phyloP scores from a whole-genome alignment of 257 asterid species.

The Echites panduratus region DNA sequence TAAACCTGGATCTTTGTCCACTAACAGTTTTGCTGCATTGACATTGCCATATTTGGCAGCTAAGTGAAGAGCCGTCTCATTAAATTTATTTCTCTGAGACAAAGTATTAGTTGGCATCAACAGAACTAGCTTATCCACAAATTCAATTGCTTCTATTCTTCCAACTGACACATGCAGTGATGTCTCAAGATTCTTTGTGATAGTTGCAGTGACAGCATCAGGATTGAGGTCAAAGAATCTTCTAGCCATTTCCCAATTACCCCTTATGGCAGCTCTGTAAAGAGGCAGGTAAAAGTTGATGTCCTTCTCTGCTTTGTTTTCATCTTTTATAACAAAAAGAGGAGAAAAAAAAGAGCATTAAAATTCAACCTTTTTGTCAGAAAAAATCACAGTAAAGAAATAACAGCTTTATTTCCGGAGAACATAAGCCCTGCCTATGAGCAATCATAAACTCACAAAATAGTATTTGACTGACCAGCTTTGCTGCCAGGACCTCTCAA shows the following conservation, averaged over 20 bases:
- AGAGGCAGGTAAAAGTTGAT: slow-evolving; percentile 29
- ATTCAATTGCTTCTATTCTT: slow-evolving; percentile 21
- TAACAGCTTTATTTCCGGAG: background rate
- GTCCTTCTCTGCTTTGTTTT: slow-evolving; percentile 19
- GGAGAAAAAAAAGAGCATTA: too few species aligned
- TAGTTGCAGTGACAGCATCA: slow-evolving; percentile 17
- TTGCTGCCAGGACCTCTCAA: background rate
- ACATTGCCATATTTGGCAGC: slow-evolving; percentile 27
- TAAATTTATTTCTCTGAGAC: slow-evolving; percentile 19
- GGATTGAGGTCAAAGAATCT: slow-evolving; percentile 26
- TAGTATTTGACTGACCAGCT: slow-evolving; percentile 12
- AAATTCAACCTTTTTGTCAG: background rate
- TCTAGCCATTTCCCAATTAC: slow-evolving; percentile 31
- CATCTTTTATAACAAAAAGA: background rate
- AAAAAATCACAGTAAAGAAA: background rate
- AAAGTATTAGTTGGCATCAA: slow-evolving; percentile 22
- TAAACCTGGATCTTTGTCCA: slow-evolving; percentile 20
- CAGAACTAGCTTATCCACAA: slow-evolving; percentile 21
- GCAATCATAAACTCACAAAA: background rate
- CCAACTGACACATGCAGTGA: slow-evolving; percentile 30
- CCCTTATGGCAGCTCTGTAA: slow-evolving; percentile 28
- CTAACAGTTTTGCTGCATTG: slow-evolving; percentile 28
- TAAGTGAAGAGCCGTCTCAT: slow-evolving; percentile 29
- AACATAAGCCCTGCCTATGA: background rate
- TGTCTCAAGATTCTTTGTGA: slow-evolving; percentile 27